Evolutionary conservation across 129 eudicot genomes (phyloP).

Genomic region (Heracleum sosnowskyi): DNA sequence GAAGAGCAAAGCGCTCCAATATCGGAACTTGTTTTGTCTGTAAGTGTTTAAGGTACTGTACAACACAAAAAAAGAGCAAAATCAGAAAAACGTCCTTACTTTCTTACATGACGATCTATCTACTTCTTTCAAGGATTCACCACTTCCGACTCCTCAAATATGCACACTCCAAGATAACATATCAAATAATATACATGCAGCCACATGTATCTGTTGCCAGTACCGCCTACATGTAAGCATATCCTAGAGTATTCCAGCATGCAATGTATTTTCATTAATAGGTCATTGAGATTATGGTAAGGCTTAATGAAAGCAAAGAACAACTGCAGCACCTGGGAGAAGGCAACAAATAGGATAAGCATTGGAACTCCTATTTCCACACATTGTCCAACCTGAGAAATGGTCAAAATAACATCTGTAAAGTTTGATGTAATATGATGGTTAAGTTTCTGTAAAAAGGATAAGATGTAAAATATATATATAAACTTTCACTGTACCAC

Average conservation of each 20-base stretch:
- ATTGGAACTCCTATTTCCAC: conserved; percentile 95
- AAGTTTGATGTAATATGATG: neutral
- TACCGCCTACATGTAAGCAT: neutral
- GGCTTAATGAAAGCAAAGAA: neutral
- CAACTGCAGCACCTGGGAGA: conserved; percentile 64
- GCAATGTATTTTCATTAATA: neutral
- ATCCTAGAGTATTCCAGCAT: neutral
- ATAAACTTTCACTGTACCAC: conserved; percentile 41
- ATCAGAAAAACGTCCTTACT: neutral
- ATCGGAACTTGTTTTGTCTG: conserved; percentile 71
- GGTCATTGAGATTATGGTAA: neutral
- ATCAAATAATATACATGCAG: neutral
- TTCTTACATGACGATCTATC: neutral
- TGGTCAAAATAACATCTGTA: neutral
- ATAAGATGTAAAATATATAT: neutral
- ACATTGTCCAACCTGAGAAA: conserved; percentile 73
- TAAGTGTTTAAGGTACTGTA: conserved; percentile 85
- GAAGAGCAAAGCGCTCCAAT: conserved; percentile 85
- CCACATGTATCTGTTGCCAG: neutral
- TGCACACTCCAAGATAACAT: neutral
- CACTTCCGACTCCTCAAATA: no score
- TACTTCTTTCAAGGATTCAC: neutral
- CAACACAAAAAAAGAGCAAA: conserved; percentile 5
- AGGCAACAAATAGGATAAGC: conserved; percentile 69
- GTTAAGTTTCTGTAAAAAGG: neutral